Evolutionary conservation across 306 rosid species (phyloP).

Genomic region (Canavalia gladiata): DNA sequence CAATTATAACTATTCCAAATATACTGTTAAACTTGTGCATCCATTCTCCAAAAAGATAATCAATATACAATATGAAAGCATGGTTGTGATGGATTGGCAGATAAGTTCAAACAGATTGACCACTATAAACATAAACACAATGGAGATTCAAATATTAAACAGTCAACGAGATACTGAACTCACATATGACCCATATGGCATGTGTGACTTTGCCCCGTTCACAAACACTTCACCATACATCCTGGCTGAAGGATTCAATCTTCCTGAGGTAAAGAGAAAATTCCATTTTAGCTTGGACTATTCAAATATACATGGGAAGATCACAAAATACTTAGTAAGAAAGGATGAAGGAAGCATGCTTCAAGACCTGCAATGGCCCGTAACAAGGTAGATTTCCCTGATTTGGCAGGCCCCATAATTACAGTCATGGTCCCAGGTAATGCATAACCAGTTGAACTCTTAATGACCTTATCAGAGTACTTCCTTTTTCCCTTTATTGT

Average conservation of each 20-base stretch:
- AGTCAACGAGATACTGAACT: constrained; percentile 52
- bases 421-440: constrained; percentile 97
- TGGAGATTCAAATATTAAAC: constrained; percentile 35
- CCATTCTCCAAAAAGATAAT: constrained; percentile 9
- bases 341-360: constrained; percentile 39
- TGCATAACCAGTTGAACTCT: constrained; percentile 98
- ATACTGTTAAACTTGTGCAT: constrained; percentile 6
- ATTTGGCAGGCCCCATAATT: constrained; percentile 97
- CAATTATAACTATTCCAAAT: neutral
- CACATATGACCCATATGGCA: constrained; percentile 95
- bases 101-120: constrained; percentile 23
- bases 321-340: constrained; percentile 40
- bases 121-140: constrained; percentile 24
- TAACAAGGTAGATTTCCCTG: constrained; percentile 92
- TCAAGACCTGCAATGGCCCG: constrained; percentile 87
- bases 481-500: constrained; percentile 94
- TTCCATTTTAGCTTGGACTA: constrained; percentile 48
- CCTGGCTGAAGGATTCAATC: constrained; percentile 82
- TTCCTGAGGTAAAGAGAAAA: constrained; percentile 65
- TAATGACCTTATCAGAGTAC: constrained; percentile 90
- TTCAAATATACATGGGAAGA: constrained; percentile 38
- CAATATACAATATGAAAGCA: constrained; percentile 32
- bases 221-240: constrained; percentile 92
- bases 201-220: constrained; percentile 72
- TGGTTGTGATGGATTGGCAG: constrained; percentile 11